Conservation (phyloP, 768 basidiomycete species). For the Amanita polypyramis region DNA sequence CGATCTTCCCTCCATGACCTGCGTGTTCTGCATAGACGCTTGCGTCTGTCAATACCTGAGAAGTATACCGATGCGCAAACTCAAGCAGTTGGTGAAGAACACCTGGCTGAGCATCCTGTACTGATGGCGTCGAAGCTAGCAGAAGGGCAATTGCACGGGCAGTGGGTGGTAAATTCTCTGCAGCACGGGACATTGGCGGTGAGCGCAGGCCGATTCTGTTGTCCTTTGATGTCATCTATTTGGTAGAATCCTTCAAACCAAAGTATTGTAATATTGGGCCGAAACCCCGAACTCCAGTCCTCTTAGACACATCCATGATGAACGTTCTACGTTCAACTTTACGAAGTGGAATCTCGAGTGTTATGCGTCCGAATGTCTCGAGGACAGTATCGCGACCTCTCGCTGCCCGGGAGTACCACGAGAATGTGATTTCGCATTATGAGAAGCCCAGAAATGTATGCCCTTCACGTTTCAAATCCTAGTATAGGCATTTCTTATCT, state of each 20-base stretch:
- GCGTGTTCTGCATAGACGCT: conserved; percentile 85
- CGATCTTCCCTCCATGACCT: conserved; percentile 65
- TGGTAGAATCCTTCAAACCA: neutral
- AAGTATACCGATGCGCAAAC: conserved; percentile 76
- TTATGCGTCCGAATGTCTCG: conserved; percentile 31
- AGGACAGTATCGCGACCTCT: conserved; percentile 36
- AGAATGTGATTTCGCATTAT: conserved; percentile 96
- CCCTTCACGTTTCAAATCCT: conserved; percentile 18
- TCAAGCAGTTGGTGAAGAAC: conserved; percentile 83
- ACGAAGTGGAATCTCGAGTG: conserved; percentile 36
- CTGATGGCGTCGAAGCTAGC: conserved; percentile 72
- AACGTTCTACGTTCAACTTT: conserved; percentile 65
- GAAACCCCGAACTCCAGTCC: conserved; percentile 8
- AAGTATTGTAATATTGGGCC: too few relatives aligned
- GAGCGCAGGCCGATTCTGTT: too few relatives aligned
- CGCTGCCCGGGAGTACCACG: conserved; percentile 72
- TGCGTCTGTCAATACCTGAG: conserved; percentile 76
- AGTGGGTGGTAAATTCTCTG: conserved; percentile 73
- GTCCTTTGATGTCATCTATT: conserved; percentile 5
- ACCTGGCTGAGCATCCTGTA: conserved; percentile 79
- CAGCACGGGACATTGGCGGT: conserved; percentile 31
- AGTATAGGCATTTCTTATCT: conserved; percentile 38
- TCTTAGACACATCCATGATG: conserved; percentile 20
- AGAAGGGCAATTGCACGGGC: conserved; percentile 78
- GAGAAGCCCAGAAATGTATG: conserved; percentile 95